These are phyloP conservation scores for Stenocarpella maydis DNA, from an alignment of 2,329 filamentous ascomycete genomes.

Conservation along the genomic window DNA sequence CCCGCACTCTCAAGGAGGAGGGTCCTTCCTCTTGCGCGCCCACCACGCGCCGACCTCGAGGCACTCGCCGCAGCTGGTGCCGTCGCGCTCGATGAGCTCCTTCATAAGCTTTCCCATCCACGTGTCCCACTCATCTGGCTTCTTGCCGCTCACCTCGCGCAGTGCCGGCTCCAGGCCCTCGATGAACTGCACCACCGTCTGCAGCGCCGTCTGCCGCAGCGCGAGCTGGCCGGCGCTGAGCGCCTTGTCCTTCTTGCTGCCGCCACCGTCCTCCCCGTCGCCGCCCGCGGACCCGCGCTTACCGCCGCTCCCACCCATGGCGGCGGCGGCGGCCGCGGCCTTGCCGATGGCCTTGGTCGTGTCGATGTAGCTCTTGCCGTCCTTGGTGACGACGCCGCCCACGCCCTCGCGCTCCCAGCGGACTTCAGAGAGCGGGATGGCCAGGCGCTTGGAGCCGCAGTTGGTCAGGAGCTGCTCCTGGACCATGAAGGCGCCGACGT, in stretches of 20 bases:
- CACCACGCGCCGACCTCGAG: slow-evolving; percentile 88
- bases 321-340: slow-evolving; percentile 42
- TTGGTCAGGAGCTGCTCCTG: slow-evolving; percentile 77
- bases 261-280: slow-evolving; percentile 30
- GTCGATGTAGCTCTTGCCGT: slow-evolving; percentile 68
- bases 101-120: slow-evolving; percentile 91
- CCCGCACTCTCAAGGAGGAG: background rate
- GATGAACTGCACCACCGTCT: slow-evolving; percentile 83
- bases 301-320: slow-evolving; percentile 33
- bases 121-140: slow-evolving; percentile 88
- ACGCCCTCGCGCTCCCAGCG: slow-evolving; percentile 85
- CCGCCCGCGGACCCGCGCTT: slow-evolving; percentile 19
- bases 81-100: slow-evolving; percentile 80
- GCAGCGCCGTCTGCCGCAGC: slow-evolving; percentile 79
- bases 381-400: slow-evolving; percentile 68
- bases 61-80: slow-evolving; percentile 85
- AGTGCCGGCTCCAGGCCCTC: slow-evolving; percentile 85
- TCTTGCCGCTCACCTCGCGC: slow-evolving; percentile 84
- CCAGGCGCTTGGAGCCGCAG: slow-evolving; percentile 77
- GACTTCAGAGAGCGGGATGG: slow-evolving; percentile 85
- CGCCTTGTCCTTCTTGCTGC: slow-evolving; percentile 52
- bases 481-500: slow-evolving; percentile 78
- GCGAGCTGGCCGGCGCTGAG: slow-evolving; percentile 76
- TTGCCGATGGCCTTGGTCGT: slow-evolving; percentile 55
- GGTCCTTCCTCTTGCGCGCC: slow-evolving; percentile 72